phyloP scores from a whole-genome alignment of 108 stramenopile genomes.

The Skeletonema grethae region DNA sequence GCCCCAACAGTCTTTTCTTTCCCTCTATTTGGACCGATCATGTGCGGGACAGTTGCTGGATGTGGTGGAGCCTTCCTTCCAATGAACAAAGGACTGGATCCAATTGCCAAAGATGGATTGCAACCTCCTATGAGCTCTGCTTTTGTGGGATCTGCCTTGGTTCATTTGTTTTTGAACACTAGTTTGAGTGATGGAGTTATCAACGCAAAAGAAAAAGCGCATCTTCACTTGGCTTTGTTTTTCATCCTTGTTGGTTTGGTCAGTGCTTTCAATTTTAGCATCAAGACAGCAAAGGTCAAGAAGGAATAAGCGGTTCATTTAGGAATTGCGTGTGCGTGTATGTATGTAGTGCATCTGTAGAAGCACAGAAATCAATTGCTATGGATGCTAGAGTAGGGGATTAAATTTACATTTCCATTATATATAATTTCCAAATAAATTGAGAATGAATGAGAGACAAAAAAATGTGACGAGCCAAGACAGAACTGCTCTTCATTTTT shows the following conservation, averaged over 20 bases:
- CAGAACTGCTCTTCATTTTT: not conserved
- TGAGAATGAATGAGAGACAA: not conserved
- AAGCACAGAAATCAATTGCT: not conserved
- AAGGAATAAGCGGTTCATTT: slow-evolving; percentile 19
- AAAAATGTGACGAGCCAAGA: not conserved
- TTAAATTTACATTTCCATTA: not conserved
- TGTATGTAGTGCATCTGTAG: not conserved
- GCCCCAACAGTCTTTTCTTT: slow-evolving; percentile 72
- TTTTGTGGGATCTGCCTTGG: slow-evolving; percentile 69
- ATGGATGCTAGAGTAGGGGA: not conserved
- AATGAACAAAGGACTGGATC: slow-evolving; percentile 86
- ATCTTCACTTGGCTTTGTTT: slow-evolving; percentile 68
- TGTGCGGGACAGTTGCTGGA: slow-evolving; percentile 87
- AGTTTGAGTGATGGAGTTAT: slow-evolving; percentile 67
- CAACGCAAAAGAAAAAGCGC: slow-evolving; percentile 67
- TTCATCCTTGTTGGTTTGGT: slow-evolving; percentile 71
- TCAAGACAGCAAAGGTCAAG: slow-evolving; percentile 32
- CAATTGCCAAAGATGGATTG: slow-evolving; percentile 72
- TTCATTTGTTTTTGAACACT: slow-evolving; percentile 75
- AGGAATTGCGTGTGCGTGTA: not conserved
- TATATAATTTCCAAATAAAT: too few species aligned
- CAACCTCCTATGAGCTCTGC: slow-evolving; percentile 80
- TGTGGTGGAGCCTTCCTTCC: slow-evolving; percentile 91
- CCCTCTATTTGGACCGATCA: slow-evolving; percentile 87
- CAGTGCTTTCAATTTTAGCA: slow-evolving; percentile 24